Evolutionary conservation across 345 rosid genomes (phyloP), one percentile per base, ranked within the genome.

Genomic region (Crucihimalaya himalaica): DNA sequence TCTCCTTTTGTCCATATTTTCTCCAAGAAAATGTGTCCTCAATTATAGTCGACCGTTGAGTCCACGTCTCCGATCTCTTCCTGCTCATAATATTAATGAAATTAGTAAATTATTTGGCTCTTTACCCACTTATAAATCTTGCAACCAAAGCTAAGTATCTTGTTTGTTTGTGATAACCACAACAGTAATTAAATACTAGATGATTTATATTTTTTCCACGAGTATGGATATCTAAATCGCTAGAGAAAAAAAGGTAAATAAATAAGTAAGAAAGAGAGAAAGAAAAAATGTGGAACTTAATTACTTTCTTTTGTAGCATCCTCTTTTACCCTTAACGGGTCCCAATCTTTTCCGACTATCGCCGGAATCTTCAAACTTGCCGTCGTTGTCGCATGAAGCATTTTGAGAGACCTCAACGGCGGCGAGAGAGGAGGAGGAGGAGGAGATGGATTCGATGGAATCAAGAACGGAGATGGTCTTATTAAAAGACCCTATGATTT

Each of bases 241-340:
- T n/a, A n/a, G n/a, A n/a, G n/a, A n/a, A n/a, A 23, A 2, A 1
- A 27, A 1, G 28, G 28, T 27, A 45, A 56, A 19, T n/a, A 56
- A 20, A 0, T 56, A 47, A 47, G 15, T 18, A 67, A 58, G 32
- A 74, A 12, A 40, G 47, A 40, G 21, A 23, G 25, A 23, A 11
- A 59, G 27, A 40, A 7, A 14, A 59, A 60, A 39, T 27, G 42
- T 16, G 12, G 63, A 55, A 35, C 84, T 74, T 83, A 35, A 83
- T 74, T 83, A 91, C 98, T 84, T 86, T 82, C 98, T 88, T 80
- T 89, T 91, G 85, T 93, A 84, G 77, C 85, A 83, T 3, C 97
- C 98, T 62, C 97, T 84, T 74, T 53, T 84, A 19, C 79, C 87
- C 76, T 78, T 83, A 40, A 72, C 12, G 51, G 68, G 62, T 28